These are phyloP conservation scores for Allium sativum DNA, from an alignment of 106 monocot species.

Conservation along the genomic window DNA sequence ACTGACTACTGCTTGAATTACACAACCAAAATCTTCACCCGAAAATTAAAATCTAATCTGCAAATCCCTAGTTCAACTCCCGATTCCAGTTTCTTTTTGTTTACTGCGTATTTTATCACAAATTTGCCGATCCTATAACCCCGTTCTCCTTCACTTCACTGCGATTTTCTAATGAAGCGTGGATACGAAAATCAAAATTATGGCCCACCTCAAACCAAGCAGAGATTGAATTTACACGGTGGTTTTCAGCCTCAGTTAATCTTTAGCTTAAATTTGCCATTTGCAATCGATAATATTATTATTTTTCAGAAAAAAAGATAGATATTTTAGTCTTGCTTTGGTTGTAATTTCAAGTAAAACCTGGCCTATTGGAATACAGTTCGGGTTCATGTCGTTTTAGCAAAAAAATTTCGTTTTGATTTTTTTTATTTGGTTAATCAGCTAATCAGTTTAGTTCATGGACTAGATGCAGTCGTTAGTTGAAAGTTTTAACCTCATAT, in stretches of 20 bases:
- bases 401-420: neutral
- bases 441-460: too few relatives aligned
- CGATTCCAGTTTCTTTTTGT: too few relatives aligned
- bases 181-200: conserved; percentile 3
- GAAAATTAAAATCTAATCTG: too few relatives aligned
- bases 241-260: neutral
- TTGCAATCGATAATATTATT: neutral
- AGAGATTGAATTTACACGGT: conserved; percentile 9
- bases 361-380: neutral
- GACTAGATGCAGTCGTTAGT: too few relatives aligned
- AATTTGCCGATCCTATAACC: too few relatives aligned
- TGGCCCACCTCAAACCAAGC: conserved; percentile 12
- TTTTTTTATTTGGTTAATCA: neutral
- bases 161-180: conserved; percentile 5
- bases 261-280: neutral
- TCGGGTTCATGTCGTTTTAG: neutral
- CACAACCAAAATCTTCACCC: too few relatives aligned
- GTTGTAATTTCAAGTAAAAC: too few relatives aligned
- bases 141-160: neutral
- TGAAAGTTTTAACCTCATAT: neutral
- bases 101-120: too few relatives aligned
- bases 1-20: too few relatives aligned
- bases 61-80: too few relatives aligned
- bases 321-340: too few relatives aligned
- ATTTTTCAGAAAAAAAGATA: too few relatives aligned